Conservation (phyloP, 2,329 filamentous ascomycete species). For the Colletotrichum truncatum region DNA sequence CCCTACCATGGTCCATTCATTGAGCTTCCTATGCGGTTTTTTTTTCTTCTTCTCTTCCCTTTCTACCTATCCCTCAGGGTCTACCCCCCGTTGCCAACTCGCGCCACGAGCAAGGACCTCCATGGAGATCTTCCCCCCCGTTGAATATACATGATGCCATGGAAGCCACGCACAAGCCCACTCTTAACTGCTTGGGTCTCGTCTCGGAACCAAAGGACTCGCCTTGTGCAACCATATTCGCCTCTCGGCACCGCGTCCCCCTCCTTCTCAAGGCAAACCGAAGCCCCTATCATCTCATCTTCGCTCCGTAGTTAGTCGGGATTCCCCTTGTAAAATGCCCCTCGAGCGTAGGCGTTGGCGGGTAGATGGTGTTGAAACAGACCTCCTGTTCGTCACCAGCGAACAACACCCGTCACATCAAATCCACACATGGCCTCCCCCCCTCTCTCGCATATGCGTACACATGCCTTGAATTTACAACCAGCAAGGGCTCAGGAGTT, state of each 20-base stretch:
- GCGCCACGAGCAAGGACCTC: background rate
- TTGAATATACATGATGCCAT: background rate
- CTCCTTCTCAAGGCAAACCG: constrained; percentile 6
- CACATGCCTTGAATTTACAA: background rate
- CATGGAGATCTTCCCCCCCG: background rate
- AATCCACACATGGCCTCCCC: background rate
- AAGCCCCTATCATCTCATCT: constrained; percentile 21
- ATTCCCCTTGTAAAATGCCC: background rate
- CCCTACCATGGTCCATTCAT: background rate
- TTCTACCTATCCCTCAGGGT: background rate
- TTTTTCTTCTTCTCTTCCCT: background rate
- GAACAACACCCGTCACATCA: background rate
- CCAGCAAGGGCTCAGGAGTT: constrained; percentile 20
- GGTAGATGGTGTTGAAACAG: constrained; percentile 27
- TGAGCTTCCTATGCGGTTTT: background rate
- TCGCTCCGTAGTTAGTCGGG: constrained; percentile 3
- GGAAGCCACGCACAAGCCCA: constrained; percentile 12
- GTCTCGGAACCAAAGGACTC: constrained; percentile 18
- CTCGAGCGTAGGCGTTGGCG: constrained; percentile 13
- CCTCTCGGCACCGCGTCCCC: constrained; percentile 3
- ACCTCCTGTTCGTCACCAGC: constrained; percentile 16
- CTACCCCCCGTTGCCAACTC: background rate
- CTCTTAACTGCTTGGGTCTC: constrained; percentile 12
- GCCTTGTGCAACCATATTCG: background rate
- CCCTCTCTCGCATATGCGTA: background rate